Percentiles rank a stretch among this genome's conserved stretches.
Conservation (phyloP, 2,329 filamentous ascomycete genomes). For the Fusarium buharicum region DNA sequence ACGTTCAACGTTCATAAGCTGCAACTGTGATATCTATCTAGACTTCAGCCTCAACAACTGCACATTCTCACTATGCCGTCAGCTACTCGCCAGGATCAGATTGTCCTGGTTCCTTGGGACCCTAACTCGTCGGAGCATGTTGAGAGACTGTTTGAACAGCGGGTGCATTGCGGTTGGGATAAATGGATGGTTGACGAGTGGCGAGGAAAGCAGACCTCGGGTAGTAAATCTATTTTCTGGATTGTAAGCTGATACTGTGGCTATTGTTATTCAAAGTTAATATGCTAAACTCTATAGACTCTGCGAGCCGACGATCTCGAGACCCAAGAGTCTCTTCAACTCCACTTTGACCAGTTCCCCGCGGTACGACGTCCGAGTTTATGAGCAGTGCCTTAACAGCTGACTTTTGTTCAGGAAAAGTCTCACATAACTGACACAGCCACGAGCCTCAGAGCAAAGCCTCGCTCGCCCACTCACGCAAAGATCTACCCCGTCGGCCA, state of each 20-base stretch:
- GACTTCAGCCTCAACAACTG: neutral
- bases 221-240: slow-evolving; percentile 43
- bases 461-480: slow-evolving; percentile 23
- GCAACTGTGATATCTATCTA: neutral
- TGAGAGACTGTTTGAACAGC: slow-evolving; percentile 25
- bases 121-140: slow-evolving; percentile 32
- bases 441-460: slow-evolving; percentile 20
- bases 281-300: slow-evolving; percentile 20
- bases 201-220: slow-evolving; percentile 28
- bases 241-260: slow-evolving; percentile 23
- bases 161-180: slow-evolving; percentile 41
- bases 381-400: fast-evolving
- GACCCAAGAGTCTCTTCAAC: slow-evolving; percentile 5
- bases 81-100: slow-evolving; percentile 4
- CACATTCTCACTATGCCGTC: slow-evolving; percentile 9
- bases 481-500: slow-evolving; percentile 40
- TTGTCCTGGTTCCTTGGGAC: slow-evolving; percentile 42
- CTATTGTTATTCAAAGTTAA: no score
- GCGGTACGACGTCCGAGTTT: neutral
- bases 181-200: slow-evolving; percentile 28
- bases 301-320: slow-evolving; percentile 13
- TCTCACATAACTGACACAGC: slow-evolving; percentile 31
- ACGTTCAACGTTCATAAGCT: neutral
- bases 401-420: slow-evolving; percentile 22
- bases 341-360: slow-evolving; percentile 32